phyloP scores from a whole-genome alignment of 495 filamentous ascomycete species.

The Clohesyomyces aquaticus region DNA sequence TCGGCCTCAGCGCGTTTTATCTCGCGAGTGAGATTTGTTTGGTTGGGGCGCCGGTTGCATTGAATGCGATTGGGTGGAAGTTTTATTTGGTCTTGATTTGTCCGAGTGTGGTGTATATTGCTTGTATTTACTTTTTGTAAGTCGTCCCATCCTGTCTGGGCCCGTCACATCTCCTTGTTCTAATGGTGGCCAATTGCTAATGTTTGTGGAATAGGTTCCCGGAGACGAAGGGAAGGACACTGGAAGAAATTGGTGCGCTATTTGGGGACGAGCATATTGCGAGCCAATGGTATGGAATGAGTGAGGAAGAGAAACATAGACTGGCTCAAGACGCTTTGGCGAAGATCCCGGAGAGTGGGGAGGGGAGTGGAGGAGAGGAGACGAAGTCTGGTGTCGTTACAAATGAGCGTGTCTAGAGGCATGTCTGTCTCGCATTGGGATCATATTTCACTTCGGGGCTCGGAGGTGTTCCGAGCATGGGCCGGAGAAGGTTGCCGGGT shows the following conservation, averaged over 20 bases:
- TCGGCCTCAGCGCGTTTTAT: conserved; percentile 54
- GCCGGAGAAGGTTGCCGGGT: too few relatives aligned
- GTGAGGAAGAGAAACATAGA: conserved; percentile 35
- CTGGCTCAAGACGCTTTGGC: conserved; percentile 27
- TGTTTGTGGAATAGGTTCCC: conserved; percentile 11
- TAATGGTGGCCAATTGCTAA: too few relatives aligned
- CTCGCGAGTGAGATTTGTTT: conserved; percentile 49
- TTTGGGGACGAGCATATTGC: conserved; percentile 39
- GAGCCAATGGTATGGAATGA: conserved; percentile 33
- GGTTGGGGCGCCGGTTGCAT: conserved; percentile 52
- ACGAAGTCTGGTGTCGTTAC: not conserved
- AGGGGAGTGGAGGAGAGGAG: not conserved
- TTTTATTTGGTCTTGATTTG: conserved; percentile 57
- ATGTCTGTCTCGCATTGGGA: too few relatives aligned
- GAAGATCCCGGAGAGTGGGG: conserved; percentile 2
- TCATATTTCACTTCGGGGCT: too few relatives aligned
- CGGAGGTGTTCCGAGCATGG: too few relatives aligned
- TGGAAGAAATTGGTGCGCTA: conserved; percentile 37
- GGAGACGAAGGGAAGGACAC: conserved; percentile 41
- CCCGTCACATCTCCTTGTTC: not conserved
- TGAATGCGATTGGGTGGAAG: conserved; percentile 53
- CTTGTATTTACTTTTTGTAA: conserved; percentile 39
- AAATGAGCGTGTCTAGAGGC: conserved; percentile 1
- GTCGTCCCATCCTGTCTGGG: not conserved
- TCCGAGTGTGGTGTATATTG: conserved; percentile 49